A percentile compares a stretch with the other conserved stretches of the same genome.
Evolutionary conservation across 2,329 filamentous ascomycete species (phyloP).

Genomic region (Fusarium albosuccineum): DNA sequence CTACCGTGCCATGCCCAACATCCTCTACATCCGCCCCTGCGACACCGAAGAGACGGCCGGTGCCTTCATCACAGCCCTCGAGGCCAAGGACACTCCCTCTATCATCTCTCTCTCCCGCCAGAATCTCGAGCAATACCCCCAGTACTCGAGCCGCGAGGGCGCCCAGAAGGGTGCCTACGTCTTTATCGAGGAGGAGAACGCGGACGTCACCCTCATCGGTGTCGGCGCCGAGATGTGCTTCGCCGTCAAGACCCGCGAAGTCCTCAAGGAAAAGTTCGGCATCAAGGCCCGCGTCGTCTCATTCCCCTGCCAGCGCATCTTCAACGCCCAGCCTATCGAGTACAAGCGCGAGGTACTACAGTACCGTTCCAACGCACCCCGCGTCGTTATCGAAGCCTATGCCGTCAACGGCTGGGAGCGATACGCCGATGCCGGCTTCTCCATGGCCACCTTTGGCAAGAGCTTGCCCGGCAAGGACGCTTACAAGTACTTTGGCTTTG

Average conservation of each 20-base stretch:
- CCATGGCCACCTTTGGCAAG: conserved; percentile 68
- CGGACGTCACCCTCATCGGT: conserved; percentile 60
- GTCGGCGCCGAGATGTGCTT: conserved; percentile 54
- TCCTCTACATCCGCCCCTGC: conserved; percentile 70
- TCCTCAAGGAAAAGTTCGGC: conserved; percentile 55
- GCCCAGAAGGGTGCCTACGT: conserved; percentile 62
- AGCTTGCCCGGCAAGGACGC: conserved; percentile 66
- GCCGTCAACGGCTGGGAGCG: conserved; percentile 70
- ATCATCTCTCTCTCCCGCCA: conserved; percentile 65
- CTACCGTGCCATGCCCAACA: conserved; percentile 73
- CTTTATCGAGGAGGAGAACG: conserved; percentile 57
- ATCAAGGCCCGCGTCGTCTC: conserved; percentile 57
- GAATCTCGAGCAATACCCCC: conserved; percentile 55
- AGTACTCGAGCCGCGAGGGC: conserved; percentile 55
- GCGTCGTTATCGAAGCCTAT: conserved; percentile 72
- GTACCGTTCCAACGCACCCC: conserved; percentile 57
- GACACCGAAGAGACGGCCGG: conserved; percentile 70
- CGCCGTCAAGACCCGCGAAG: conserved; percentile 49
- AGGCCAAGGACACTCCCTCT: conserved; percentile 55
- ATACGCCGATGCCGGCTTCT: conserved; percentile 69
- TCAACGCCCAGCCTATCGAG: conserved; percentile 56
- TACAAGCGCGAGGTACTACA: conserved; percentile 62
- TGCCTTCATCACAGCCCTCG: conserved; percentile 64
- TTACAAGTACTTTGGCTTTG: conserved; percentile 69
- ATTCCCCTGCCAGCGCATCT: conserved; percentile 60